A percentile compares a stretch with the other conserved stretches of the same genome.
Evolutionary conservation across 1,284 basidiomycete species (phyloP).

Genomic region (Trametes versicolor): DNA sequence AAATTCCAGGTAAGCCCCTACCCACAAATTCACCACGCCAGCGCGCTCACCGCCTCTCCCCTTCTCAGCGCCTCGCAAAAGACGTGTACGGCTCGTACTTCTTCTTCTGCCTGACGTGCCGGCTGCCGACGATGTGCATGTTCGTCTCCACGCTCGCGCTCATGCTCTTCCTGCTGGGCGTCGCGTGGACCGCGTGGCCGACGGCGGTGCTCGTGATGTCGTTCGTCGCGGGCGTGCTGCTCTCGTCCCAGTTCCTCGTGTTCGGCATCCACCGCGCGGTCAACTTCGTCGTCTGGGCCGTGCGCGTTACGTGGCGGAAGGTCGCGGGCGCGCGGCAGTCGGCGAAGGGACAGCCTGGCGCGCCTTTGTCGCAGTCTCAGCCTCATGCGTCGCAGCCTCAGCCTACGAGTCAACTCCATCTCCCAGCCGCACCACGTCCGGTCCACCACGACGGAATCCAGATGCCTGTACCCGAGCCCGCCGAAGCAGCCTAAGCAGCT

Average conservation of each 20-base stretch:
- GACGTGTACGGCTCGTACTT: conserved; percentile 69
- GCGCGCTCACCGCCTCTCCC: neutral
- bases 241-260: conserved; percentile 73
- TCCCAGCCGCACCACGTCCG: neutral
- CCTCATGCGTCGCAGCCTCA: neutral
- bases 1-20: conserved; percentile 61
- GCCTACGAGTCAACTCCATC: neutral
- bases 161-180: conserved; percentile 64
- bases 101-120: conserved; percentile 72
- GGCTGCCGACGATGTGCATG: conserved; percentile 68
- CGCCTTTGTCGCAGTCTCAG: neutral
- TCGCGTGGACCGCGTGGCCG: conserved; percentile 71
- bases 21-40: neutral
- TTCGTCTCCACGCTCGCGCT: conserved; percentile 61
- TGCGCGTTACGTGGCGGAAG: conserved; percentile 18
- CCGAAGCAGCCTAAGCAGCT: neutral
- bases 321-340: neutral
- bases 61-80: conserved; percentile 54
- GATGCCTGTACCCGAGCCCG: conserved; percentile 7
- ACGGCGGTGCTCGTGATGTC: conserved; percentile 65
- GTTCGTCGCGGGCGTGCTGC: conserved; percentile 61
- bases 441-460: neutral
- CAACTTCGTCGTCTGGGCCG: conserved; percentile 34
- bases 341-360: neutral
- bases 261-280: conserved; percentile 55